Conservation (phyloP, 108 stramenopile genomes). For the Parietichytrium sp. region DNA sequence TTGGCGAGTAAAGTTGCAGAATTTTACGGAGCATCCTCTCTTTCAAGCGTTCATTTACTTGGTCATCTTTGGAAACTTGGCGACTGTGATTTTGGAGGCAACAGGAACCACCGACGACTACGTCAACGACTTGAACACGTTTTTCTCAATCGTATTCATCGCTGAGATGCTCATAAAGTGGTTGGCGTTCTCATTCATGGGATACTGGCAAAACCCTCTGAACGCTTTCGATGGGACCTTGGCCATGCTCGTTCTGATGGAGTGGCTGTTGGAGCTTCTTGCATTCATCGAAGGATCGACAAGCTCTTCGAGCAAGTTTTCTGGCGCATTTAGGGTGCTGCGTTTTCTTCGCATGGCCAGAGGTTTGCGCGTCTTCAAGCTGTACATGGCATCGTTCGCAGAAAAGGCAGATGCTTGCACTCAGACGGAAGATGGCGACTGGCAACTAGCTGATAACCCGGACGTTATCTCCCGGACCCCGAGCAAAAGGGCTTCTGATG, state of each 20-base stretch:
- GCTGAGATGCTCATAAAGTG: conserved; percentile 3
- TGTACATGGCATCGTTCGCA: conserved; percentile 35
- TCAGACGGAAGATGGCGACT: conserved; percentile 5
- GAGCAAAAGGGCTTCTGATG: not conserved
- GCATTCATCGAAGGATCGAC: too few relatives aligned
- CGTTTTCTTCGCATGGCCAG: not conserved
- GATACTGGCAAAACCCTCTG: conserved; percentile 25
- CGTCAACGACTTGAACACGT: not conserved
- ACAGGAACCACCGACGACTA: not conserved
- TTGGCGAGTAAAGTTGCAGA: not conserved
- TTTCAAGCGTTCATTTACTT: not conserved
- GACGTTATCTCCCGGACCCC: not conserved
- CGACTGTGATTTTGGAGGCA: not conserved
- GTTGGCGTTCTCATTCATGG: not conserved
- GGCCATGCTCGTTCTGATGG: not conserved
- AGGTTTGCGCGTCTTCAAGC: not conserved
- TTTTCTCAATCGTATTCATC: not conserved
- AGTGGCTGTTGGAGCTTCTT: not conserved
- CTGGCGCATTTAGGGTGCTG: not conserved
- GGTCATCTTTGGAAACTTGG: not conserved
- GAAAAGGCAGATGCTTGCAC: not conserved
- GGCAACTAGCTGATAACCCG: not conserved
- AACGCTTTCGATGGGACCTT: conserved; percentile 24
- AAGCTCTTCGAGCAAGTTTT: conserved; percentile 7
- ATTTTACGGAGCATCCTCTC: not conserved